Evolutionary conservation across 352 stramenopile species (phyloP).

Genomic region (Stramenopiles sp.): DNA sequence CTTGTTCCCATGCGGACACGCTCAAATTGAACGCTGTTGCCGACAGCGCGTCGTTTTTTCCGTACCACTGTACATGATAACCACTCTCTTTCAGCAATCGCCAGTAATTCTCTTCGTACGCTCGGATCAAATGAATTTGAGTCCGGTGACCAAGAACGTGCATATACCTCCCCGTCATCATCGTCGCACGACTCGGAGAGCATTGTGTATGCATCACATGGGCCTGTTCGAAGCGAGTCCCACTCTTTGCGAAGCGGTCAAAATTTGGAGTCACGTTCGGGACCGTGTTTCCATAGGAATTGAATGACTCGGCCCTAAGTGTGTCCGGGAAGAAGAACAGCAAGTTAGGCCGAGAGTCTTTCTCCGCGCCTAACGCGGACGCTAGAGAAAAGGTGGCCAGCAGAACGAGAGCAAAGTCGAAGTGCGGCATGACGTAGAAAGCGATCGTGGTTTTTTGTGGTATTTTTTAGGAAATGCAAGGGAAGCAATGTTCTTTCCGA

Average conservation of each 20-base stretch:
- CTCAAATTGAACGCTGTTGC: background rate
- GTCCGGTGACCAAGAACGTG: background rate
- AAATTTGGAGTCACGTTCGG: slow-evolving; percentile 1
- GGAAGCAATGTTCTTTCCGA: too few relatives aligned
- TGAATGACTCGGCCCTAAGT: background rate
- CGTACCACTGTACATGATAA: background rate
- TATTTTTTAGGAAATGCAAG: too few relatives aligned
- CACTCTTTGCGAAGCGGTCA: background rate
- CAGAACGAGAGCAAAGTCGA: too few relatives aligned
- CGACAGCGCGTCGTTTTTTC: background rate
- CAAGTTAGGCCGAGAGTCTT: too few relatives aligned
- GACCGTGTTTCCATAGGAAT: background rate
- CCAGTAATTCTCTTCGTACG: background rate
- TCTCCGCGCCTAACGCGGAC: too few relatives aligned
- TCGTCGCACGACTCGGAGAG: background rate
- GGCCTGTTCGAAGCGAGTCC: background rate
- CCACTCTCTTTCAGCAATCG: background rate
- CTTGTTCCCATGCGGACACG: background rate
- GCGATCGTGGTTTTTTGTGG: too few relatives aligned
- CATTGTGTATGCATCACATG: background rate
- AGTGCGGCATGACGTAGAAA: too few relatives aligned
- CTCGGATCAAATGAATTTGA: background rate
- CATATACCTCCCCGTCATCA: background rate
- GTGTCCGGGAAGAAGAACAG: background rate
- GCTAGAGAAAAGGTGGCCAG: too few relatives aligned